phyloP scores from a whole-genome alignment of 768 basidiomycete species.

The Naematelia aurantialba region DNA sequence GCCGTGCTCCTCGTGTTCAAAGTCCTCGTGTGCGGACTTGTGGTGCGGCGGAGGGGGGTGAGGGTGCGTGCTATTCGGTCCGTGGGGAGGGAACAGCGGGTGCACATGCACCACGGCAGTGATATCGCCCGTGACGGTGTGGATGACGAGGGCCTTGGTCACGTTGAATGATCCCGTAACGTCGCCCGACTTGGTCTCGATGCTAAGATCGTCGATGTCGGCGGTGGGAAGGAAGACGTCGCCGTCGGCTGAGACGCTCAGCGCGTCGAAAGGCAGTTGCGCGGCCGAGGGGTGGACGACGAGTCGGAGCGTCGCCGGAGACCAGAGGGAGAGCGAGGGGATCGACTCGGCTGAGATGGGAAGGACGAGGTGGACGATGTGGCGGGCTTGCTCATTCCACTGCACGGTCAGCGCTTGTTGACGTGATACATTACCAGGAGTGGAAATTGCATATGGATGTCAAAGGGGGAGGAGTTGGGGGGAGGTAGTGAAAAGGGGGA shows the following conservation, averaged over 20 bases:
- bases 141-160: slow-evolving; percentile 17
- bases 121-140: slow-evolving; percentile 35
- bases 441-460: too few relatives aligned
- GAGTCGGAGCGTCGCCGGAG: slow-evolving; percentile 12
- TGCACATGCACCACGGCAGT: slow-evolving; percentile 29
- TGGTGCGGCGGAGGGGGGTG: slow-evolving; percentile 5
- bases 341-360: slow-evolving; percentile 5
- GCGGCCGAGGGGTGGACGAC: slow-evolving; percentile 16
- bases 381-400: slow-evolving; percentile 2
- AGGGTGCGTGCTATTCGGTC: slow-evolving; percentile 1
- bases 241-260: slow-evolving; percentile 18
- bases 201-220: slow-evolving; percentile 3
- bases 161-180: slow-evolving; percentile 36
- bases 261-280: slow-evolving; percentile 12
- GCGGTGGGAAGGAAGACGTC: slow-evolving; percentile 15
- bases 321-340: slow-evolving; percentile 15
- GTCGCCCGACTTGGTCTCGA: slow-evolving; percentile 17
- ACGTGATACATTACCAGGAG: too few relatives aligned
- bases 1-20: slow-evolving; percentile 10
- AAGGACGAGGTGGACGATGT: slow-evolving; percentile 22
- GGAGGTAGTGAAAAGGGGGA: background rate
- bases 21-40: slow-evolving; percentile 9
- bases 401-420: background rate
- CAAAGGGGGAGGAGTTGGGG: too few relatives aligned
- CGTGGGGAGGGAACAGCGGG: slow-evolving; percentile 13